Base-by-base conservation (phyloP, 768 basidiomycete species). In the Kwoniella botswanensis region DNA sequence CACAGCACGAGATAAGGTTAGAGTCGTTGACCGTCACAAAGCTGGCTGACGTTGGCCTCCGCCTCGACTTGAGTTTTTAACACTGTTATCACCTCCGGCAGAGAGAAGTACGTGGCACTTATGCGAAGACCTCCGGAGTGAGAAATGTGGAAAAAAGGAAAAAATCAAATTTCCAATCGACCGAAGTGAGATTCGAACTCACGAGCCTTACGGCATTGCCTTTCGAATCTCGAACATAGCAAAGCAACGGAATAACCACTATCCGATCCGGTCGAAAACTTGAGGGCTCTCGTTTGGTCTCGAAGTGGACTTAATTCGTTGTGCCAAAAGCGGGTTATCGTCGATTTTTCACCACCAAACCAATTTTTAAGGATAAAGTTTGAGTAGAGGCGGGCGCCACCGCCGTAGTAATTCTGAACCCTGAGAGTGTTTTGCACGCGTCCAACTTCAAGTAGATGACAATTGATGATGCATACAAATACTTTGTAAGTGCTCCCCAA, bases 211-310 rank as follows among this genome's bases (percentile, higher is more conserved):
- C 46, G 46, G 46, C 46, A 50, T 50, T 50, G 46, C 46, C 46
- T 50, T 50, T 50, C 46, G 46, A 50, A 50, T 50, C 46, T 50
- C 46, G 46, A 50, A 50, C 46, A 44, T 50, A 50, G 46, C 46
- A 50, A 50, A 50, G 46, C 46, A 50, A 50, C 46, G 46, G 46
- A 50, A 50, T 50, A 50, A 50, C 46, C 46, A 50, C 46, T 50
- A 50, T 50, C 46, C 46, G 46, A 50, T 50, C 46, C 46, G 46
- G 46, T 15, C 46, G 5, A 1, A 0, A 15, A 13, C 46, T 50
- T 50, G 46, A 15, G 46, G 15, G 46, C 46, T 50, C 6, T 50
- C 3, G 46, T 50, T 50, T 50, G 46, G 46, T 50, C 12, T 50
- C 1, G 46, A 50, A 50, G 0, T 50, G 46, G 18, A 50, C 18